Conservation (phyloP, 2,329 filamentous ascomycete genomes). For the Pyricularia grisea region DNA sequence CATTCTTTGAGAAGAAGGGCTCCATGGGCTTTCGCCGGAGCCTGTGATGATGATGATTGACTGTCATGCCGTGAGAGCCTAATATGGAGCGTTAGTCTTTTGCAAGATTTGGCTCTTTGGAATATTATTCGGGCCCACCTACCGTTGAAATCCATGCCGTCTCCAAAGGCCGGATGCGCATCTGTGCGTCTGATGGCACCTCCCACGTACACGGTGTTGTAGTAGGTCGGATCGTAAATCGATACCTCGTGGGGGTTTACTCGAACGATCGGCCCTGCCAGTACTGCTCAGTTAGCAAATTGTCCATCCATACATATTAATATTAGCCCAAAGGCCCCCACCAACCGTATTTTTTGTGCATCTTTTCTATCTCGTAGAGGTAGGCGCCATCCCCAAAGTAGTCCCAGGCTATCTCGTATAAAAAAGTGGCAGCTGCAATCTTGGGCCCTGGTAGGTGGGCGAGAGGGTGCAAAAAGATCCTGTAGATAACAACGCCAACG, state of each 20-base stretch:
- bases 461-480: conserved; percentile 13
- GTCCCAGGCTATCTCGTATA: conserved; percentile 17
- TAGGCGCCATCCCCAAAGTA: conserved; percentile 14
- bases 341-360: conserved; percentile 24
- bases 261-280: conserved; percentile 21
- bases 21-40: background rate
- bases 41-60: background rate
- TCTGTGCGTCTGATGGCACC: conserved; percentile 6
- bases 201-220: conserved; percentile 16
- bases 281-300: background rate
- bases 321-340: background rate
- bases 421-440: conserved; percentile 12
- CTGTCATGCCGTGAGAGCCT: conserved; percentile 1
- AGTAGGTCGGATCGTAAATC: conserved; percentile 19
- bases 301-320: too few relatives aligned
- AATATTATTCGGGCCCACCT: too few relatives aligned
- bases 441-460: conserved; percentile 13
- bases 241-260: conserved; percentile 21
- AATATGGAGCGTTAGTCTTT: too few relatives aligned
- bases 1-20: background rate
- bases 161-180: conserved; percentile 6
- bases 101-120: too few relatives aligned
- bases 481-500: conserved; percentile 7
- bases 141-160: conserved; percentile 9
- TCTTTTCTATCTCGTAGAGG: conserved; percentile 18